Base-by-base conservation (phyloP, 1,139 yeast genomes). In the Torulaspora globosa region DNA sequence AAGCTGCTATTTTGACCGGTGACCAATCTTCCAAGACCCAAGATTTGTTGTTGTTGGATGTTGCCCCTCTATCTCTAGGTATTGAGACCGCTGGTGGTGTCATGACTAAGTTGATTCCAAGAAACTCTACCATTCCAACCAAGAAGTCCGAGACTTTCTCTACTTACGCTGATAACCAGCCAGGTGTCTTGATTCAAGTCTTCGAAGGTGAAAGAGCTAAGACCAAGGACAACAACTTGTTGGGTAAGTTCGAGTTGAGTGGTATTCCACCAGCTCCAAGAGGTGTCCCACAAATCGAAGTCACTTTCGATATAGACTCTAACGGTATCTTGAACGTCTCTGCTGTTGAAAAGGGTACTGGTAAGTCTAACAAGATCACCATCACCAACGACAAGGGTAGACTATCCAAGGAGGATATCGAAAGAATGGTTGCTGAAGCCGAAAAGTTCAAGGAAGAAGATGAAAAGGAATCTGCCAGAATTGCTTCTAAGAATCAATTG, bases 211-310 rank as follows among this genome's bases (percentile, higher is more conserved):
- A 86, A 78, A 84, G 95, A 77, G 87, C 90, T 67, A 79, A 82
- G 73, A 85, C 95, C 59, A 84, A 86, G 80, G 95, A 87, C 76
- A 86, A 86, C 85, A 87, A 86, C 81, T 74, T 86, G 72, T 84
- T 86, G 68, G 95, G 95, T 76, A 86, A 86, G 80, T 86, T 87
- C 73, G 92, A 89, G 71, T 80, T 86, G 67, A 75, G 89, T 63
- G 95, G 95, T 70, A 86, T 86, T 59, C 95, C 95, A 68, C 95
- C 95, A 65, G 95, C 95, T 53, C 95, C 95, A 72, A 87, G 92
- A 76, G 95, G 95, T 78, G 95, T 86, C 57, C 95, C 95, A 67
- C 94, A 86, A 76, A 85, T 86, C 65, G 95, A 86, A 78, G 95
- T 86, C 62, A 85, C 95, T 61, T 87, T 87, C 68, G 95, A 86